Evolutionary conservation across 2,329 filamentous ascomycete species (phyloP).

Genomic region (Hypoxylon sp.): DNA sequence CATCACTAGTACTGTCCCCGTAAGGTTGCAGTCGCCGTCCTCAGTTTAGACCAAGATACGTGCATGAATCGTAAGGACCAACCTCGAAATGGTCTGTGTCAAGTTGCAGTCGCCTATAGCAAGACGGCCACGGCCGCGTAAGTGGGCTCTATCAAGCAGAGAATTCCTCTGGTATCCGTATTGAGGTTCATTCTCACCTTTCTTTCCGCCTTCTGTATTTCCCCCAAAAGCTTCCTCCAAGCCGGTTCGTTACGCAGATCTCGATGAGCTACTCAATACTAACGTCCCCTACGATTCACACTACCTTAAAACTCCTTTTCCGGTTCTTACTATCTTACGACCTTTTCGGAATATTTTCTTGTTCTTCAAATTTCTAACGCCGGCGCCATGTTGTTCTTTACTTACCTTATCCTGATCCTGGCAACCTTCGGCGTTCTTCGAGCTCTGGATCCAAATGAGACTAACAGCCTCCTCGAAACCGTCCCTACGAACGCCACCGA

Average conservation of each 20-base stretch:
- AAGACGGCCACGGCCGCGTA: background rate
- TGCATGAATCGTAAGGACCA: background rate
- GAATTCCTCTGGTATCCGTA: background rate
- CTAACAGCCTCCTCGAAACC: background rate
- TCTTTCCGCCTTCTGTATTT: background rate
- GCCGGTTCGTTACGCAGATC: background rate
- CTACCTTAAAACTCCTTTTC: background rate
- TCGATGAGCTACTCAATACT: background rate
- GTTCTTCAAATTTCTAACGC: no score
- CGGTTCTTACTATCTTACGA: background rate
- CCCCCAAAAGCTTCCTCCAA: background rate
- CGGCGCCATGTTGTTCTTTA: background rate
- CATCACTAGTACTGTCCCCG: background rate
- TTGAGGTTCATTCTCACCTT: background rate
- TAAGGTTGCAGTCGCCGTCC: background rate
- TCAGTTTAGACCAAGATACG: background rate
- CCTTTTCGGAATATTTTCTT: no score
- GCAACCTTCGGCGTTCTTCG: background rate
- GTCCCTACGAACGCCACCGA: background rate
- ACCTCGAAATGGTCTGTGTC: background rate
- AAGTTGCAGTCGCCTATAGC: background rate
- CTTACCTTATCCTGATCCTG: background rate
- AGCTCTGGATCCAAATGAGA: background rate
- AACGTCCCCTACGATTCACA: background rate
- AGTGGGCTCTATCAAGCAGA: background rate